These are phyloP conservation scores for Brassica juncea DNA, from an alignment of 345 rosid species.

Conservation along the genomic window DNA sequence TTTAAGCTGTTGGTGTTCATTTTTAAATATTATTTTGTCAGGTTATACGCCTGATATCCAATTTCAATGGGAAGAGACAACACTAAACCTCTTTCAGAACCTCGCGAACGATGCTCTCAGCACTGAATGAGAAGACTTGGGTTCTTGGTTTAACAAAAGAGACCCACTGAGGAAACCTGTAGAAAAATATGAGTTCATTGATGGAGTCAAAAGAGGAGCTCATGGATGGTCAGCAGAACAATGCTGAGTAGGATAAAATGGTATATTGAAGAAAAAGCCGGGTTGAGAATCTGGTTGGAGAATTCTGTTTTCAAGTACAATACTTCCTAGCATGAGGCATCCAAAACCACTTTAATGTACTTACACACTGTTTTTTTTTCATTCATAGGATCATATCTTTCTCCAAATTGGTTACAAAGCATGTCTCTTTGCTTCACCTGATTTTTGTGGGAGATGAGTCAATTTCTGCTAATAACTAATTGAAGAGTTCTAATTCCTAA, in stretches of 20 bases:
- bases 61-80: constrained; percentile 57
- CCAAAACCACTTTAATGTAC: constrained; percentile 57
- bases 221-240: constrained; percentile 41
- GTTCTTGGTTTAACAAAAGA: constrained; percentile 48
- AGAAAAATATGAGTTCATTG: constrained; percentile 67
- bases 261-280: too few relatives aligned
- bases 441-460: constrained; percentile 35
- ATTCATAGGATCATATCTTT: constrained; percentile 21
- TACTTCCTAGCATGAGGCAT: constrained; percentile 60
- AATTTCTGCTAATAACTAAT: constrained; percentile 22
- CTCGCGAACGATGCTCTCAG: constrained; percentile 46
- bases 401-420: constrained; percentile 51
- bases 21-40: too few relatives aligned
- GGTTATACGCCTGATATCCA: constrained; percentile 5
- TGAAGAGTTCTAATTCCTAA: neutral
- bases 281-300: too few relatives aligned
- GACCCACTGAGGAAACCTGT: constrained; percentile 56
- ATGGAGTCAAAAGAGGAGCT: constrained; percentile 77
- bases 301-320: constrained; percentile 54
- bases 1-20: too few relatives aligned
- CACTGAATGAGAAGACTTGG: constrained; percentile 47
- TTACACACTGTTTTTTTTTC: constrained; percentile 35
- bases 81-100: constrained; percentile 63
- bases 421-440: constrained; percentile 53
- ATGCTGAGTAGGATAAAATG: neutral